These are phyloP conservation scores for Exophiala viscosa DNA, from an alignment of 2,329 filamentous ascomycete species.

Conservation along the genomic window DNA sequence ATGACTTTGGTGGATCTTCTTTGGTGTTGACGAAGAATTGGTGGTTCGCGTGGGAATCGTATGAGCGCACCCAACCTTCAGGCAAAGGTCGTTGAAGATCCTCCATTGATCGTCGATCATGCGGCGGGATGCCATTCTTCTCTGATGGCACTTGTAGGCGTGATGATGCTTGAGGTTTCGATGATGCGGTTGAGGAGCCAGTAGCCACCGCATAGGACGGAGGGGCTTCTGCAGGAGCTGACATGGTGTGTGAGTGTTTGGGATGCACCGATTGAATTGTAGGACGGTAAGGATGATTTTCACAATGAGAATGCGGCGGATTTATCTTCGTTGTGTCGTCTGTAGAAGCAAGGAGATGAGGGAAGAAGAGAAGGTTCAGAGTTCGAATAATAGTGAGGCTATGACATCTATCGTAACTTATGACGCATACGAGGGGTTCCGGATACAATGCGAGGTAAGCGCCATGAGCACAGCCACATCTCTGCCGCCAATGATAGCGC, in stretches of 20 bases:
- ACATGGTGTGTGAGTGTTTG: constrained; percentile 10
- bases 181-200: constrained; percentile 20
- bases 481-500: background rate
- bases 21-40: constrained; percentile 63
- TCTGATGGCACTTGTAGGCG: constrained; percentile 31
- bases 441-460: background rate
- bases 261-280: constrained; percentile 21
- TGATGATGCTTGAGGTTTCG: constrained; percentile 21
- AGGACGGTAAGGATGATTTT: constrained; percentile 27
- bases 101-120: constrained; percentile 57
- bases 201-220: constrained; percentile 37
- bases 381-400: constrained; percentile 22
- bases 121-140: constrained; percentile 52
- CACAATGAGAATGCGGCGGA: constrained; percentile 7
- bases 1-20: constrained; percentile 52
- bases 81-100: constrained; percentile 56
- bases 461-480: constrained; percentile 4
- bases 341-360: constrained; percentile 16
- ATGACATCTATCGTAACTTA: background rate
- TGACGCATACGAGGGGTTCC: constrained; percentile 8
- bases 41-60: constrained; percentile 52
- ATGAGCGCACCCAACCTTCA: constrained; percentile 55
- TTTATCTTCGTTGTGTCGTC: constrained; percentile 6
- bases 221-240: constrained; percentile 29
- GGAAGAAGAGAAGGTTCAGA: constrained; percentile 14